A percentile compares a stretch with the other conserved stretches of the same genome.
These are phyloP conservation scores for Dipteronia dyeriana DNA, from an alignment of 345 rosid species.

Conservation along the genomic window DNA sequence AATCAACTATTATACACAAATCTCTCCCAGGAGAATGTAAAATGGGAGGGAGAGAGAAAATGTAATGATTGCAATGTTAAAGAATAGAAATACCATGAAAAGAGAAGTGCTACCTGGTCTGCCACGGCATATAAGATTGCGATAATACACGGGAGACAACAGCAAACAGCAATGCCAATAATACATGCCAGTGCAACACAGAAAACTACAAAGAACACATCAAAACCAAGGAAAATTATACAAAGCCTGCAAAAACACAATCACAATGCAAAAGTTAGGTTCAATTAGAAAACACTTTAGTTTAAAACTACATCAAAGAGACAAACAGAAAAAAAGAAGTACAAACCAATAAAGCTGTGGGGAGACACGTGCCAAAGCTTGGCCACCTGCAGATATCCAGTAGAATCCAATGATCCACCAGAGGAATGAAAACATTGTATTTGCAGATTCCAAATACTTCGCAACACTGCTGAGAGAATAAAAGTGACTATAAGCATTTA, in stretches of 20 bases:
- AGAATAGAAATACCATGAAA: not conserved
- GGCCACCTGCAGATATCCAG: constrained; percentile 97
- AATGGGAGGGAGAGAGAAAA: not conserved
- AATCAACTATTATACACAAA: not conserved
- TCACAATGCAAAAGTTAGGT: constrained; percentile 23
- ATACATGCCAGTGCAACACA: constrained; percentile 96
- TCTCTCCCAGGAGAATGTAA: no score
- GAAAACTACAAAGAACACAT: constrained; percentile 95
- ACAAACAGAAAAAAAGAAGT: not conserved
- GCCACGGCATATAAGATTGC: constrained; percentile 93
- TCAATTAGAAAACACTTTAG: constrained; percentile 8
- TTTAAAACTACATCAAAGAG: not conserved
- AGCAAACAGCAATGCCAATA: constrained; percentile 96
- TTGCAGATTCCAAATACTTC: constrained; percentile 94
- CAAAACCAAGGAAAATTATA: constrained; percentile 87
- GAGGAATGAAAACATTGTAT: constrained; percentile 94
- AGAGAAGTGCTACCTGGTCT: constrained; percentile 69
- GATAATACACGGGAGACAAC: constrained; percentile 97
- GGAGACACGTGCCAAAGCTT: constrained; percentile 61
- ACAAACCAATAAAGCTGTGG: constrained; percentile 92
- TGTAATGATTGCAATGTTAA: not conserved
- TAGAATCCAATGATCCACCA: constrained; percentile 99
- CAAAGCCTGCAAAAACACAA: constrained; percentile 72
- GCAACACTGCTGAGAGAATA: constrained; percentile 52
- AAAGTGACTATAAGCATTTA: constrained; percentile 5